Base-by-base conservation (phyloP, 2,329 filamentous ascomycete genomes). In the Aphanoascus verrucosus region DNA sequence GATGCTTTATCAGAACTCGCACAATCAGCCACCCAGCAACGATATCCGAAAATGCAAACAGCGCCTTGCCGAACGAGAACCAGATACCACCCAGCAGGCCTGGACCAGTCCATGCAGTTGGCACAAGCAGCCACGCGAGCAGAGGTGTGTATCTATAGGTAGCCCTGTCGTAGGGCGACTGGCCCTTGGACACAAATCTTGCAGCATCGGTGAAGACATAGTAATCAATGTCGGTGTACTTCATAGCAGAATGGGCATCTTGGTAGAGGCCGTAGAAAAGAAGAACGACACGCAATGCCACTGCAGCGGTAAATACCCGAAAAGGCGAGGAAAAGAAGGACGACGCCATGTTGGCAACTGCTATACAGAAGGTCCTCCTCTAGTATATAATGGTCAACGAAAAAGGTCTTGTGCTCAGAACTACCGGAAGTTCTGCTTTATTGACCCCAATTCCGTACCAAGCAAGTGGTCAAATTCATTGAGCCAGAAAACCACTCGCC, bases 181-280 rank as follows among this genome's bases (percentile, higher is more conserved):
- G 71, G 2, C 80, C 80, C n/a, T 70, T 74, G 2, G 83, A 72
- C 42, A 88, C 73, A 69, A 86, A 91, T 59, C 86, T 85, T 1
- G 93, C 82, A 23, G 93, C 93, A 68, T 97, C 91, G 47, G 93
- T 97, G 75, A 98, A 98, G 68, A 98, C 93, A 59, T 89, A 83
- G 72, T 98, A 98, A 76, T 98, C 93, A 63, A 98, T 96, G 71
- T 98, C 93, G 49, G 93, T 98, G 75, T 97, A 98, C 72, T 97
- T 97, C 65, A 98, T 74, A 12, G 91, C 84, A 6, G 89, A 94
- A 71, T 90, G 78, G 56, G 88, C 84, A 71, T 98, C 93, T 73
- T 98, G 93, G 76, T 87, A 90, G 56, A 88, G 80, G 55, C 93
- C 91, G 68, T 97, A 97, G 63, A 94, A 67, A 48, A 97, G 79